These are phyloP conservation scores for Fusarium piperis DNA, from an alignment of 2,329 filamentous ascomycete species.

Conservation along the genomic window DNA sequence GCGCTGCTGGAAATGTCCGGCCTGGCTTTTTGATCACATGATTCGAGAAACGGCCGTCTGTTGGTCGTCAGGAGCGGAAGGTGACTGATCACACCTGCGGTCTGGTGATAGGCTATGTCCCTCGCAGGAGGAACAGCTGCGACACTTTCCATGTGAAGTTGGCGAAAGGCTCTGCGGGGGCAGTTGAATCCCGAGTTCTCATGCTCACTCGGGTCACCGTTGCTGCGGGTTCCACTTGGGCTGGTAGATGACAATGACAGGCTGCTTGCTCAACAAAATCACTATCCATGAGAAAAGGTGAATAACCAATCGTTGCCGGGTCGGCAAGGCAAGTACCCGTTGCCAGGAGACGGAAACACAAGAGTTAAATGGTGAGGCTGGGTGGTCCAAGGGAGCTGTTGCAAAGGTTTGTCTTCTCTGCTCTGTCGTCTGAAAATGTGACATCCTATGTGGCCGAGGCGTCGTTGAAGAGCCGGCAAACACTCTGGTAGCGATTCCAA, in stretches of 20 bases:
- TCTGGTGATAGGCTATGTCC: background rate
- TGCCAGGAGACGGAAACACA: background rate
- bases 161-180: conserved; percentile 6
- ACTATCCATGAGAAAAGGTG: background rate
- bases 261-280: conserved; percentile 3
- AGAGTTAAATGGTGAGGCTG: background rate
- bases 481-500: background rate
- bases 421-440: background rate
- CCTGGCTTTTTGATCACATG: conserved; percentile 36
- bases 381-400: background rate
- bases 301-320: conserved; percentile 11
- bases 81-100: conserved; percentile 32
- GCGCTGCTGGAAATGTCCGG: conserved; percentile 11
- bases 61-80: conserved; percentile 22
- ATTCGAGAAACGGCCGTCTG: conserved; percentile 25
- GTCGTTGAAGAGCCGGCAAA: background rate
- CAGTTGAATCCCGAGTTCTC: conserved; percentile 13
- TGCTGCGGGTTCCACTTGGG: conserved; percentile 18
- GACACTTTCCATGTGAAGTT: conserved; percentile 14
- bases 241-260: background rate
- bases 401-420: background rate
- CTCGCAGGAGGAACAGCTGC: conserved; percentile 3
- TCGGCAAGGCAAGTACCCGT: conserved; percentile 26
- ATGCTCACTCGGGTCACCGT: conserved; percentile 21
- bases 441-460: background rate